Base-by-base conservation (phyloP, 768 basidiomycete species). In the Leccinum incarnatum region DNA sequence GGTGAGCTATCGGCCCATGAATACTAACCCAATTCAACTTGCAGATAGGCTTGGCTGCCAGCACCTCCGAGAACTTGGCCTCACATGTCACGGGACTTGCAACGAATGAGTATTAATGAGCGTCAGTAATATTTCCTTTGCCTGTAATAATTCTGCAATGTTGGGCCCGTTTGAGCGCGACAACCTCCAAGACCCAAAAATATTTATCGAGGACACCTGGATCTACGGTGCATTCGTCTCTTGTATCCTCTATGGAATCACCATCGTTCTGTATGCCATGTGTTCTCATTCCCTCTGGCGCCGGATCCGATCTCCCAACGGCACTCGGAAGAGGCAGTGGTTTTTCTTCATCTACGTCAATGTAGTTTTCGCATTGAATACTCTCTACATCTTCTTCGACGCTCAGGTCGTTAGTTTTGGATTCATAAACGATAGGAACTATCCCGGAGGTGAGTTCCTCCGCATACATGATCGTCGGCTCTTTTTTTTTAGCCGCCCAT, bases 361-460 rank as follows among this genome's bases (percentile, higher is more conserved):
- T 34, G 45, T 73, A 55, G 17, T 73, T 45, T 74, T 73, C 48
- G 62, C 53, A 14, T 32, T 73, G 49, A 71, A 66, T 5, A 73
- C 73, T 3, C 54, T 74, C 53, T 74, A 67, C 47, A 61, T 63
- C 34, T 62, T 54, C 1, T 40, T 58, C 57, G 65, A 67, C 32
- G 21, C 68, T 0, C 52, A 63, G 19, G 64, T 67, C 42, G 68
- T 66, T 34, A 64, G 71, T 25, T 36, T 71, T 6, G 69, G 64
- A 15, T 73, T 74, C 57, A 66, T 73, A 54, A 62, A 69, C 21
- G 25, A 74, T 25, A 71, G 71, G 32, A 51, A 73, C n/a, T 74
- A 71, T 51, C 73, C 73, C 0, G 73, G 69, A 25, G 72, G 71
- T 70, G 27, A 49, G 65, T 57, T 11, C n/a, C 12, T 9, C 23